These are phyloP conservation scores for Powellomyces hirtus DNA, from an alignment of 192 early-diverging fungal species.

Conservation along the genomic window DNA sequence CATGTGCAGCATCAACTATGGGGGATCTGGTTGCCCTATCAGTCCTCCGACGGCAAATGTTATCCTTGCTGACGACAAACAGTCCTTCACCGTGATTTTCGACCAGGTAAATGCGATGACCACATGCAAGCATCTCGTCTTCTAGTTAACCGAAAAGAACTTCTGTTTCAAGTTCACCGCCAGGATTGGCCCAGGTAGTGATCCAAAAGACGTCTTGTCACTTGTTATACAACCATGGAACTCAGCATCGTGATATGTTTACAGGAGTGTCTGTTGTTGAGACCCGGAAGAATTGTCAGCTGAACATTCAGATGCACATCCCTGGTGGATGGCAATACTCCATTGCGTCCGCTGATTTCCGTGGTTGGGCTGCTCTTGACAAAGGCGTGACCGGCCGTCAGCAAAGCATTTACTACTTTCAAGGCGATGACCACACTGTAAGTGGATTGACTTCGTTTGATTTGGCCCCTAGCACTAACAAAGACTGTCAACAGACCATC, in stretches of 20 bases:
- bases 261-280: conserved; percentile 24
- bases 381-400: conserved; percentile 22
- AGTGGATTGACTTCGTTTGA: no score
- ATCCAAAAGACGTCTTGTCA: no score
- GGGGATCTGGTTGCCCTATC: conserved; percentile 16
- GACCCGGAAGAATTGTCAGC: conserved; percentile 33
- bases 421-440: conserved; percentile 19
- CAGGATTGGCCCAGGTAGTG: not conserved
- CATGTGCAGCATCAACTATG: not conserved
- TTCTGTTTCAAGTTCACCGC: no score
- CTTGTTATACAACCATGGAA: no score
- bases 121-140: no score
- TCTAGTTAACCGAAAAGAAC: no score
- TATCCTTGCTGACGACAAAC: conserved; percentile 18
- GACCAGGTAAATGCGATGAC: conserved; percentile 1
- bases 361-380: conserved; percentile 28
- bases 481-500: no score
- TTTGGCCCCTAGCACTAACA: no score
- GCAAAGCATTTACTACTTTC: conserved; percentile 34
- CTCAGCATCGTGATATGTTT: conserved; percentile 12
- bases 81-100: conserved; percentile 30
- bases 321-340: conserved; percentile 34
- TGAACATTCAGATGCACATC: conserved; percentile 24
- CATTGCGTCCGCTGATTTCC: conserved; percentile 26
- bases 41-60: not conserved